phyloP scores from a whole-genome alignment of 2,329 filamentous ascomycete species.

The Ilyonectria sp. region DNA sequence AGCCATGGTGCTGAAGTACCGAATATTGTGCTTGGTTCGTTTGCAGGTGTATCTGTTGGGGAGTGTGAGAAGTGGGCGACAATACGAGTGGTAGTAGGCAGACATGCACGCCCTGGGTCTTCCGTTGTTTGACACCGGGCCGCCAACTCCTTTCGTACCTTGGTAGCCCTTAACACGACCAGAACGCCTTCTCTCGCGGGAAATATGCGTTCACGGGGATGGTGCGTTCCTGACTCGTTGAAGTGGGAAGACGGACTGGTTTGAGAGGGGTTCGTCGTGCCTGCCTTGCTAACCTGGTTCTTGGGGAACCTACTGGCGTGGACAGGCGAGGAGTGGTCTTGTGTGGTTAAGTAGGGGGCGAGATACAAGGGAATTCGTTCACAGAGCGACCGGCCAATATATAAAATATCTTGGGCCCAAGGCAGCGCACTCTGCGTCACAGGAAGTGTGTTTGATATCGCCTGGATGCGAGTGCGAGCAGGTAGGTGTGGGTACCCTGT shows the following conservation, averaged over 20 bases:
- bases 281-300: neutral
- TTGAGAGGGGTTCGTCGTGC: neutral
- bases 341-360: neutral
- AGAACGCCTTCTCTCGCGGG: neutral
- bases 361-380: neutral
- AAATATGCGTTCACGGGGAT: neutral
- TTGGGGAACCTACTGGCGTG: neutral
- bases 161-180: neutral
- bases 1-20: slow-evolving; percentile 45
- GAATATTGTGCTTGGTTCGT: neutral
- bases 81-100: neutral
- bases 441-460: neutral
- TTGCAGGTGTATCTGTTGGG: slow-evolving; percentile 12
- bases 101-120: slow-evolving; percentile 7
- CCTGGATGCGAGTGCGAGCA: neutral
- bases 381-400: neutral
- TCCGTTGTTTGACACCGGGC: neutral
- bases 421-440: neutral
- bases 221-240: neutral
- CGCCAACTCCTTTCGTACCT: neutral
- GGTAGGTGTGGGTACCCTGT: neutral
- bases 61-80: slow-evolving; percentile 17
- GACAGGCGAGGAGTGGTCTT: neutral
- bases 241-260: neutral
- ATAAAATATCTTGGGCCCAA: neutral